Conservation (phyloP, 2,329 filamentous ascomycete species). For the Aspergillus pseudoterreus region DNA sequence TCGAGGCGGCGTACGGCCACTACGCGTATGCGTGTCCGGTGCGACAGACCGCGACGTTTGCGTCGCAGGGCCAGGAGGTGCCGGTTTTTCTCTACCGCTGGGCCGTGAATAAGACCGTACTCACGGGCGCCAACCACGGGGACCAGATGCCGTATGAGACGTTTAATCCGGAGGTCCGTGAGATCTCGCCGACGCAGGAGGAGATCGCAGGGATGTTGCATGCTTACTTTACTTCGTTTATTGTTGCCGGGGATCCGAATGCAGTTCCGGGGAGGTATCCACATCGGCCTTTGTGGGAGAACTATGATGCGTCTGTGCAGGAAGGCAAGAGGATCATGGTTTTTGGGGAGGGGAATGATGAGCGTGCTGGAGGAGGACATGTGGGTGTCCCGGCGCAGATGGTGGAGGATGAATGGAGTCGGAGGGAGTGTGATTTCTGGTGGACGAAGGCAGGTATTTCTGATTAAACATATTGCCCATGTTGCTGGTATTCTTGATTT, state of each 20-base stretch:
- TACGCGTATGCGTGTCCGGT: constrained; percentile 50
- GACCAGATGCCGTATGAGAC: constrained; percentile 50
- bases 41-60: constrained; percentile 43
- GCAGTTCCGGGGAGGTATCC: constrained; percentile 23
- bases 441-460: constrained; percentile 31
- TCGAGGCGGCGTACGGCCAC: constrained; percentile 48
- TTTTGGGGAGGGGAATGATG: constrained; percentile 48
- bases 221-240: constrained; percentile 50
- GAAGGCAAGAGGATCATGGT: constrained; percentile 38
- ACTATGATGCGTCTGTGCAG: constrained; percentile 20
- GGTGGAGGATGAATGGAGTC: constrained; percentile 40
- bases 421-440: constrained; percentile 48
- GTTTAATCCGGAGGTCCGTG: constrained; percentile 33
- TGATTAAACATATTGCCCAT: constrained; percentile 4
- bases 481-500: too few species aligned
- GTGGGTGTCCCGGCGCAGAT: constrained; percentile 39
- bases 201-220: constrained; percentile 43
- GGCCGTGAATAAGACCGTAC: constrained; percentile 46
- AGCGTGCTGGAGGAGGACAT: constrained; percentile 41
- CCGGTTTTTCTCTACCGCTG: constrained; percentile 54
- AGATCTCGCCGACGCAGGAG: constrained; percentile 38
- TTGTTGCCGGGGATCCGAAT: constrained; percentile 47
- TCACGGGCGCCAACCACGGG: constrained; percentile 47
- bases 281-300: constrained; percentile 35
- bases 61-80: constrained; percentile 25